These are phyloP conservation scores for Diaporthe velutina DNA, from an alignment of 2,329 filamentous ascomycete species.

Conservation along the genomic window DNA sequence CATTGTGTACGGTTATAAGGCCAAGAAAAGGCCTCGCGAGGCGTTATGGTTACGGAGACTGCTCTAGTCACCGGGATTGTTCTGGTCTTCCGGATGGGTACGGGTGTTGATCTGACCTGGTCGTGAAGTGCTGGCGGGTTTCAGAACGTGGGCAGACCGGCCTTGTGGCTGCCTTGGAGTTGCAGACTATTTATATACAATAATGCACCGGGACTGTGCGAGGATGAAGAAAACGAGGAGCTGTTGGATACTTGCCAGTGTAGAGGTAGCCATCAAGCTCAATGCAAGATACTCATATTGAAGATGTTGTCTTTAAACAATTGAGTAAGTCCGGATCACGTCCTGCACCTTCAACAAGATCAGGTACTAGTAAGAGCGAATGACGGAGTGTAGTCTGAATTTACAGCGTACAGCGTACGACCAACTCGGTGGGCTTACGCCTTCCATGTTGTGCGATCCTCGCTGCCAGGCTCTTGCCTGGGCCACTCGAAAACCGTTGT, in stretches of 20 bases:
- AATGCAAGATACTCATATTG: neutral
- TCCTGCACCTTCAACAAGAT: neutral
- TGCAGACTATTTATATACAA: neutral
- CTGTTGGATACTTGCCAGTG: neutral
- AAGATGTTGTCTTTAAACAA: neutral
- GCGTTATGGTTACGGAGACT: slow-evolving; percentile 1
- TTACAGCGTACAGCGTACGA: too few relatives aligned
- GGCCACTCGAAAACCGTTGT: neutral
- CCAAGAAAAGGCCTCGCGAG: slow-evolving; percentile 13
- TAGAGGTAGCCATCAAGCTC: slow-evolving; percentile 6
- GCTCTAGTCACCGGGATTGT: neutral
- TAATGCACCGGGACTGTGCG: neutral
- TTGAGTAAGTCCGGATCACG: neutral
- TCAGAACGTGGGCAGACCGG: neutral
- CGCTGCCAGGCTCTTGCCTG: too few relatives aligned
- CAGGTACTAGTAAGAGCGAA: neutral
- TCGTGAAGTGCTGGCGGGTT: neutral
- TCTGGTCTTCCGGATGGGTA: neutral
- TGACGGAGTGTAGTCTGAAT: neutral
- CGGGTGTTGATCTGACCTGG: neutral
- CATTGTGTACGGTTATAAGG: neutral
- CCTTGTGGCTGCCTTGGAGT: neutral
- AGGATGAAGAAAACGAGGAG: neutral
- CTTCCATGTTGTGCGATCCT: neutral
- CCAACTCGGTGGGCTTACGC: too few relatives aligned